Evolutionary conservation across 371 early-diverging fungal genomes (phyloP).

Genomic region (Mucor piriformis): DNA sequence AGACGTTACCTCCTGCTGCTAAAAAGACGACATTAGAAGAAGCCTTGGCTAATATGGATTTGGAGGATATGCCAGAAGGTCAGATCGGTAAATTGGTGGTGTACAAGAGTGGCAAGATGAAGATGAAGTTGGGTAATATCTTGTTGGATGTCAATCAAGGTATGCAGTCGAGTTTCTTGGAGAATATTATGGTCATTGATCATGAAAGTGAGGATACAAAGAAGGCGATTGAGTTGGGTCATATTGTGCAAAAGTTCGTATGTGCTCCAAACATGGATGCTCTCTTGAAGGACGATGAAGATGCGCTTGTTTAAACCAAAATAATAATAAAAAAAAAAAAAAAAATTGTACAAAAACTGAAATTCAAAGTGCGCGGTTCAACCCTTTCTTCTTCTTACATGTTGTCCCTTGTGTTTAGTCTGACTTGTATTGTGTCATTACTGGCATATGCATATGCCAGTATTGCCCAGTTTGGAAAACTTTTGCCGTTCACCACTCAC

Average conservation of each 20-base stretch:
- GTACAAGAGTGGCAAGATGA: slow-evolving; percentile 74
- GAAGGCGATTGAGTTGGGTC: slow-evolving; percentile 64
- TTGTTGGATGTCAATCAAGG: slow-evolving; percentile 64
- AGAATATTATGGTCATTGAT: slow-evolving; percentile 65
- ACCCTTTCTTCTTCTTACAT: background rate
- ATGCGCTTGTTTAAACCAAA: slow-evolving; percentile 13
- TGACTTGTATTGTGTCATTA: slow-evolving; percentile 5
- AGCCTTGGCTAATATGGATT: slow-evolving; percentile 32
- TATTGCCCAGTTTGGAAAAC: slow-evolving; percentile 18
- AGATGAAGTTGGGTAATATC: slow-evolving; percentile 68
- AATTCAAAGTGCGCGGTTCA: too few relatives aligned
- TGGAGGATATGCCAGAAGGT: slow-evolving; percentile 58
- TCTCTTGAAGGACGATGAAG: slow-evolving; percentile 35
- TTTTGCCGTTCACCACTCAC: background rate
- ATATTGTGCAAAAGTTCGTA: slow-evolving; percentile 65
- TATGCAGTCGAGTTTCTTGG: slow-evolving; percentile 63
- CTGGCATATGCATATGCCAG: slow-evolving; percentile 20
- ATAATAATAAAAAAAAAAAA: too few relatives aligned
- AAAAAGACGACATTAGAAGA: slow-evolving; percentile 41
- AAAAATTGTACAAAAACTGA: background rate
- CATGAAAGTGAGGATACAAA: slow-evolving; percentile 48
- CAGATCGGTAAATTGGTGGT: slow-evolving; percentile 69
- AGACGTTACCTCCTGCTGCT: slow-evolving; percentile 43
- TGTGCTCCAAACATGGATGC: slow-evolving; percentile 69
- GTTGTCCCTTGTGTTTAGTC: slow-evolving; percentile 4